Conservation (phyloP, 1,139 yeast genomes). For the Yamadazyma pseudoaaseri region DNA sequence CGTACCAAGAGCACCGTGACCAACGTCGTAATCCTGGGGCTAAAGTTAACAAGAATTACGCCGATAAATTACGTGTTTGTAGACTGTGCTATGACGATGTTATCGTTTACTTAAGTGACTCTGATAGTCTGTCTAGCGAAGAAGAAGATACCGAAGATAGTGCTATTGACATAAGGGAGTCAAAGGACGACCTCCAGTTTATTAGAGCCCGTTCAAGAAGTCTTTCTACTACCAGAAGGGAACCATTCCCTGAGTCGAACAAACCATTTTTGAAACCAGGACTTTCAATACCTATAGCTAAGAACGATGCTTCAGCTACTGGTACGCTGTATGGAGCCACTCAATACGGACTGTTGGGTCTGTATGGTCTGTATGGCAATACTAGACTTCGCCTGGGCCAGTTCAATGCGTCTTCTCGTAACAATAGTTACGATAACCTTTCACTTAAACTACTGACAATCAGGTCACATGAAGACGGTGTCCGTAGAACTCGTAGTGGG, state of each 20-base stretch:
- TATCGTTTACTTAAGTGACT: slow-evolving; percentile 64
- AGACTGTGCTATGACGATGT: slow-evolving; percentile 74
- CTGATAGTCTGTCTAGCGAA: slow-evolving; percentile 35
- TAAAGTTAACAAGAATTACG: slow-evolving; percentile 31
- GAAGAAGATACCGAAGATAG: slow-evolving; percentile 18
- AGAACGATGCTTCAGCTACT: slow-evolving; percentile 1
- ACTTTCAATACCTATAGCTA: slow-evolving; percentile 69
- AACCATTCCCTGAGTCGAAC: slow-evolving; percentile 11
- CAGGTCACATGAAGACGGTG: slow-evolving; percentile 11
- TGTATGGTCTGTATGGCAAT: background rate
- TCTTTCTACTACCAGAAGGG: slow-evolving; percentile 20
- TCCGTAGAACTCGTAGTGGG: slow-evolving; percentile 10
- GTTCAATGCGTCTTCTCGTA: slow-evolving; percentile 15
- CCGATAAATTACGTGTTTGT: slow-evolving; percentile 78
- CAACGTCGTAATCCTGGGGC: slow-evolving; percentile 24
- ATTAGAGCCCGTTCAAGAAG: slow-evolving; percentile 35
- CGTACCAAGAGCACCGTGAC: slow-evolving; percentile 67
- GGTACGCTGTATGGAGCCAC: slow-evolving; percentile 29
- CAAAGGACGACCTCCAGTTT: slow-evolving; percentile 20
- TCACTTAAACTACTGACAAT: slow-evolving; percentile 11
- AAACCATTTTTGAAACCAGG: slow-evolving; percentile 32
- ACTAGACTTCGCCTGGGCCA: background rate
- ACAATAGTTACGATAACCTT: slow-evolving; percentile 14
- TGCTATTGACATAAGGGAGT: background rate
- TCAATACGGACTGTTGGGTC: slow-evolving; percentile 14